Conservation (phyloP, 208 protist genomes). For the Trypanosoma mega region DNA sequence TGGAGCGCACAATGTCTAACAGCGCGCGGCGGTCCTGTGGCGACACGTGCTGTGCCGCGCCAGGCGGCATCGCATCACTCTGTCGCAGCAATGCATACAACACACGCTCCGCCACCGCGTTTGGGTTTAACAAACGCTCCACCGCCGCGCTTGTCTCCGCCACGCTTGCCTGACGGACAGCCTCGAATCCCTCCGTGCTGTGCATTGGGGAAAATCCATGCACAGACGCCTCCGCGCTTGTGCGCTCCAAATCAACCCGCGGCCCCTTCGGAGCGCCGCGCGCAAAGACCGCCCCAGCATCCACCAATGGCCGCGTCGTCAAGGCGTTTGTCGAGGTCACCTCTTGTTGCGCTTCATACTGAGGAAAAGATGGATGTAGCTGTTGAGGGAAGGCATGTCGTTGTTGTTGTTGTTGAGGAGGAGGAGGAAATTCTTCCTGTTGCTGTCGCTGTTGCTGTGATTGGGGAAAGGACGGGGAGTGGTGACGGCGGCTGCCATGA, state of each 20-base stretch:
- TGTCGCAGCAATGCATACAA: conserved; percentile 8
- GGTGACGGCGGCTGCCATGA: not conserved
- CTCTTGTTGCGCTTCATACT: too few species aligned
- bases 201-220: not conserved
- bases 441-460: not conserved
- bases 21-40: conserved; percentile 7
- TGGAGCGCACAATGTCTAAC: conserved; percentile 9
- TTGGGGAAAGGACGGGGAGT: not conserved
- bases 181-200: not conserved
- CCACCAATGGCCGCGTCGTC: conserved; percentile 5
- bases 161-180: not conserved
- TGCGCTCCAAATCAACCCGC: not conserved
- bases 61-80: conserved; percentile 4
- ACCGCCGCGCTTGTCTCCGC: not conserved
- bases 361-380: too few species aligned
- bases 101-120: conserved; percentile 15
- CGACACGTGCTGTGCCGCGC: not conserved
- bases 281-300: conserved; percentile 5
- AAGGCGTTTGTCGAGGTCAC: too few species aligned
- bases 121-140: conserved; percentile 7
- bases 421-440: not conserved
- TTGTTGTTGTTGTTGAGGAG: too few species aligned
- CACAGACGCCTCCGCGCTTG: not conserved
- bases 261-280: not conserved
- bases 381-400: too few species aligned